Evolutionary conservation across 495 filamentous ascomycete genomes (phyloP), one percentile per base, ranked within the genome.

Genomic region (Penicillium paxilli): DNA sequence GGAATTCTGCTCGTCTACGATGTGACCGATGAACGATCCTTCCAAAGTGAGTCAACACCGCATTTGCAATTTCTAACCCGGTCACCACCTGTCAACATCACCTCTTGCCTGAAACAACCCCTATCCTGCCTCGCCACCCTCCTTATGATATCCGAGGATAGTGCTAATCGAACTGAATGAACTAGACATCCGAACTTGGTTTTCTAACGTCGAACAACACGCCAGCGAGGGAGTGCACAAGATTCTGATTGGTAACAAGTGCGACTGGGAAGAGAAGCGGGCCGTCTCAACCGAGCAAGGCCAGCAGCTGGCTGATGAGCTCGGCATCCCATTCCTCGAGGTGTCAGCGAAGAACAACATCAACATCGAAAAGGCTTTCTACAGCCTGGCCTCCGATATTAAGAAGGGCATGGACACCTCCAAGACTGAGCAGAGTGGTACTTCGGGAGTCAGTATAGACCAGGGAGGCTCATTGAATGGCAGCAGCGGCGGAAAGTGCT

Each of bases 181-280:
- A n/a, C n/a, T n/a, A 99, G 94, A 99, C 69, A 98, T 99, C 71
- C 88, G 91, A 62, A 97, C 94, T 49, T 98, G 94, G 94, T 98
- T 98, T 71, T 92, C 91, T 59, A 97, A 98, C 77, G 94, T 98
- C 48, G 94, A 98, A 68, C 93, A 98, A 71, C 95, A 99, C 76
- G 94, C 95, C 44, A 97, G 92, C 54, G 94, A 98, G 76, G 95
- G 95, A 58, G 94, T 99, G 60, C 96, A 98, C 85, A 99, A 98
- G 80, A 98, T 99, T 64, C 86, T 99, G 45, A 96, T 99, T 54
- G 94, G 94, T 63, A 99, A 99, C 81, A 99, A 99, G 76, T 98
- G 94, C 75, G 94, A 99, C 76, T 98, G 95, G 95, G 93, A 98
- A 74, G 94, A 99, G 73, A 99, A 98, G 80, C 84, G 95, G 57